Conservation (phyloP, 179 eudicot species). For the Spergularia azorica region DNA sequence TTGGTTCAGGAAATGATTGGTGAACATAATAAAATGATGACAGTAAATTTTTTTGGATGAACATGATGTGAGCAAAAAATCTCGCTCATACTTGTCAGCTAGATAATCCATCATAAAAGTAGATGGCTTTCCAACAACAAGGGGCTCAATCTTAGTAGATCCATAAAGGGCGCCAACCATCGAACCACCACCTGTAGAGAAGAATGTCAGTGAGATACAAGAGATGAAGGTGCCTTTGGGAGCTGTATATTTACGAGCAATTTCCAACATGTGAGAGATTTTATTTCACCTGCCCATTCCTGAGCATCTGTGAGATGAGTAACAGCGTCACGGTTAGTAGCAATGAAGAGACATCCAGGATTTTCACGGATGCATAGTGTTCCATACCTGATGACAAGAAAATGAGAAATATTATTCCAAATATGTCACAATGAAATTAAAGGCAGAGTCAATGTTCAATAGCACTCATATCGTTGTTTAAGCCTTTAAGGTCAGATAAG, state of each 20-base stretch:
- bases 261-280: neutral
- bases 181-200: constrained; percentile 86
- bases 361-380: constrained; percentile 91
- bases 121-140: constrained; percentile 97
- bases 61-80: constrained; percentile 7
- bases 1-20: neutral
- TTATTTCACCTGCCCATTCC: constrained; percentile 85
- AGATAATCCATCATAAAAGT: constrained; percentile 99
- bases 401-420: neutral
- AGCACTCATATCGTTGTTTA: too few species aligned
- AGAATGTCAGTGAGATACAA: neutral
- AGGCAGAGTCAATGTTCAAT: too few species aligned
- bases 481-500: too few species aligned
- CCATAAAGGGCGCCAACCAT: constrained; percentile 96
- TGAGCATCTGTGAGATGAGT: constrained; percentile 98
- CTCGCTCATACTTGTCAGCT: constrained; percentile 58
- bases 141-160: constrained; percentile 81
- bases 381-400: constrained; percentile 60
- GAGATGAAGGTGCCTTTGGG: neutral
- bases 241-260: neutral
- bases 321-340: constrained; percentile 97
- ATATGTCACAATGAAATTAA: neutral
- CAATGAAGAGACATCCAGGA: constrained; percentile 94
- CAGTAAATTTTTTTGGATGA: too few species aligned
- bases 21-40: neutral